Conservation (phyloP, 164 flowering plant species). For the Euptelea pleiosperma region DNA sequence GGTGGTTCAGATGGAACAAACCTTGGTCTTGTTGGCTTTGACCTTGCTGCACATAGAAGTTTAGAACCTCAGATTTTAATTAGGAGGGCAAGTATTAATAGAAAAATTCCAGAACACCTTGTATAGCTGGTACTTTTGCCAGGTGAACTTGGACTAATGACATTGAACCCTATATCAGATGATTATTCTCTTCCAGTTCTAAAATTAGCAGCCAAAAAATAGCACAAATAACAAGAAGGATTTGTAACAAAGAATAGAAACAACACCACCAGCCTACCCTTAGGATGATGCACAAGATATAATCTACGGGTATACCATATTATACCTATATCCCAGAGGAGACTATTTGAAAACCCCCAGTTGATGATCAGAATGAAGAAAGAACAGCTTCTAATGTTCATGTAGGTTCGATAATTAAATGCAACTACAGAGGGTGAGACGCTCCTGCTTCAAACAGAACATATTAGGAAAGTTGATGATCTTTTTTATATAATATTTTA, state of each 20-base stretch:
- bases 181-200: constrained; percentile 4
- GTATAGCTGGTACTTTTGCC: constrained; percentile 5
- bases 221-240: not conserved
- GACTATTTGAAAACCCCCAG: too few species aligned
- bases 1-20: constrained; percentile 27
- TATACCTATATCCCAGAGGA: too few species aligned
- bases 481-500: too few species aligned
- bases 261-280: too few species aligned
- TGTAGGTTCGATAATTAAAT: not conserved
- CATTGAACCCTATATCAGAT: constrained; percentile 5
- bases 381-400: too few species aligned
- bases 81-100: not conserved
- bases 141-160: constrained; percentile 7
- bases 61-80: constrained; percentile 6
- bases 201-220: not conserved
- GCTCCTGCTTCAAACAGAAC: not conserved
- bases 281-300: not conserved
- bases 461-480: not conserved
- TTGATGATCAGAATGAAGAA: too few species aligned
- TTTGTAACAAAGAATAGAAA: not conserved
- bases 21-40: constrained; percentile 23
- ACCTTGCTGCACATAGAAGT: constrained; percentile 35
- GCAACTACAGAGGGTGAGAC: not conserved
- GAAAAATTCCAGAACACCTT: constrained; percentile 11
- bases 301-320: not conserved